Conservation (phyloP, 805 yeast species). For the Priceomyces castillae region DNA sequence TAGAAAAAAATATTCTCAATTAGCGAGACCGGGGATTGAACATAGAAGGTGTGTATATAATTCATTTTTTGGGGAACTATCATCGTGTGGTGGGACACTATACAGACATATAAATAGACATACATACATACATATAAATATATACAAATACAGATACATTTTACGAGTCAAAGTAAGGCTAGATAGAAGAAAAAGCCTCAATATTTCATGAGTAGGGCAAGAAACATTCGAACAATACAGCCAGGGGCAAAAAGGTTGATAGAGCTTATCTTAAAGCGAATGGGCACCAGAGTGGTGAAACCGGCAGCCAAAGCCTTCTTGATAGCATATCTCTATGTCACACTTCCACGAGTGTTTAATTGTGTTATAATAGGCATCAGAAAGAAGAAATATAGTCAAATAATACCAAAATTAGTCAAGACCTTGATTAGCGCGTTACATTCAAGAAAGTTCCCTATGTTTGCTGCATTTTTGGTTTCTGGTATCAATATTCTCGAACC, state of each 20-base stretch:
- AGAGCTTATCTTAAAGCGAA: background rate
- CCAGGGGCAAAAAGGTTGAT: background rate
- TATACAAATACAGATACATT: too few species aligned
- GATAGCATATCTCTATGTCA: slow-evolving; percentile 33
- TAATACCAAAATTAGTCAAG: slow-evolving; percentile 16
- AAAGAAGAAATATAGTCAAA: slow-evolving; percentile 13
- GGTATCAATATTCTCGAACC: slow-evolving; percentile 32
- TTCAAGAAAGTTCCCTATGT: slow-evolving; percentile 32
- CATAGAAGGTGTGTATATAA: too few species aligned
- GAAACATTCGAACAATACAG: background rate
- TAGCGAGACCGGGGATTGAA: too few species aligned
- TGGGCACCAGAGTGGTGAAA: slow-evolving; percentile 11
- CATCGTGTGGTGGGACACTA: too few species aligned
- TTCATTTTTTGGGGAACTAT: too few species aligned
- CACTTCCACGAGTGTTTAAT: slow-evolving; percentile 28
- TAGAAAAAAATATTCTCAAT: too few species aligned
- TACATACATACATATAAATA: too few species aligned
- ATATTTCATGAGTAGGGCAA: background rate
- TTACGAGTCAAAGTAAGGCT: too few species aligned
- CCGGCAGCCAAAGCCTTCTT: slow-evolving; percentile 34
- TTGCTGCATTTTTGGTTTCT: slow-evolving; percentile 31
- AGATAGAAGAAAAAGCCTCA: too few species aligned
- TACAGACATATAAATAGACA: too few species aligned
- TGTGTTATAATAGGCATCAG: slow-evolving; percentile 14
- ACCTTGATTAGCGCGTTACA: slow-evolving; percentile 24